These are phyloP conservation scores for Hypoxylon rickii DNA, from an alignment of 495 filamentous ascomycete genomes.

Conservation along the genomic window DNA sequence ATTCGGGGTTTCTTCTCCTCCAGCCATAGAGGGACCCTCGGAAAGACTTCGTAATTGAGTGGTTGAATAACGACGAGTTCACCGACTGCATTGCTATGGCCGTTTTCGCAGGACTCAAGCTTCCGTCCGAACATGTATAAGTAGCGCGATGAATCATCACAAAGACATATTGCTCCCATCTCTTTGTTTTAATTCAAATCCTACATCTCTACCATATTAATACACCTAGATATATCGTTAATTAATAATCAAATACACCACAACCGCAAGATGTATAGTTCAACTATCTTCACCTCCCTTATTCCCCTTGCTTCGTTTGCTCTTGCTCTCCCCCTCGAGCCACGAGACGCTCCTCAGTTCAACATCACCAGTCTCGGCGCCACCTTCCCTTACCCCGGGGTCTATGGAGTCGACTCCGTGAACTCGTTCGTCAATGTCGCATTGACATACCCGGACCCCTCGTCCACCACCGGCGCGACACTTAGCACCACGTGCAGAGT, in stretches of 20 bases:
- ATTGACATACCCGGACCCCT: slow-evolving; percentile 72
- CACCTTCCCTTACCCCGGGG: slow-evolving; percentile 28
- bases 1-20: too few relatives aligned
- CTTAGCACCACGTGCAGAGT: slow-evolving; percentile 33
- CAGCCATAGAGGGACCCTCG: too few relatives aligned
- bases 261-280: slow-evolving; percentile 14
- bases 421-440: slow-evolving; percentile 25
- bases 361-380: slow-evolving; percentile 27
- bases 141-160: too few relatives aligned
- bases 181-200: too few relatives aligned
- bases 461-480: slow-evolving; percentile 58
- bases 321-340: slow-evolving; percentile 21
- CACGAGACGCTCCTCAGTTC: slow-evolving; percentile 26
- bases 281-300: slow-evolving; percentile 11
- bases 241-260: too few relatives aligned
- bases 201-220: neutral
- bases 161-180: too few relatives aligned
- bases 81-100: too few relatives aligned
- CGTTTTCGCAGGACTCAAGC: too few relatives aligned
- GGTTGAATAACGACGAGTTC: too few relatives aligned
- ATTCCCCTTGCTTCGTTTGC: slow-evolving; percentile 24
- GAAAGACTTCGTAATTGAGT: too few relatives aligned
- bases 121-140: too few relatives aligned
- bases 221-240: too few relatives aligned
- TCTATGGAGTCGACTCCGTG: slow-evolving; percentile 23